Percentiles rank a stretch among this genome's conserved stretches.
phyloP scores from a whole-genome alignment of 345 rosid genomes.

The Lepidium didymum region DNA sequence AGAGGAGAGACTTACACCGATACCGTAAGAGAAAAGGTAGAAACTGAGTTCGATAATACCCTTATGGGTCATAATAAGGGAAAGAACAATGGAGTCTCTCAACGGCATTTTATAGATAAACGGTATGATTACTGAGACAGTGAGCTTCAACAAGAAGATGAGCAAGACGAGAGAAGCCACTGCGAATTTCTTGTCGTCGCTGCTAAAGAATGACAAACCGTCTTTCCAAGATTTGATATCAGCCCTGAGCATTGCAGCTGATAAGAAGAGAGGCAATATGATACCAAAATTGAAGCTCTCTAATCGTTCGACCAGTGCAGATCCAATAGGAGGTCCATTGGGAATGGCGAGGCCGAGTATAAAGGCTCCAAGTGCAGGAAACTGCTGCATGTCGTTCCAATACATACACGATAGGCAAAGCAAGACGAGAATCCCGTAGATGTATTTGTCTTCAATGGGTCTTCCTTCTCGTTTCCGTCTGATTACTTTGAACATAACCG shows the following conservation, averaged over 20 bases:
- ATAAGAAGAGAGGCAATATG: constrained; percentile 24
- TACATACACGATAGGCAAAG: constrained; percentile 10
- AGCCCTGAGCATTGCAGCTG: constrained; percentile 8
- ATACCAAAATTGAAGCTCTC: constrained; percentile 30
- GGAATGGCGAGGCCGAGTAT: constrained; percentile 39
- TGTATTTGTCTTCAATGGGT: constrained; percentile 27
- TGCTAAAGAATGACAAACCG: neutral
- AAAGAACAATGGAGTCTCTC: constrained; percentile 15
- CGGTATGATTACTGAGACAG: constrained; percentile 2
- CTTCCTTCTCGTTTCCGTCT: constrained; percentile 27
- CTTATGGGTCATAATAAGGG: constrained; percentile 28
- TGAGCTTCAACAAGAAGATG: constrained; percentile 21
- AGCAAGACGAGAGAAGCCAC: constrained; percentile 17
- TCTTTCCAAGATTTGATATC: neutral
- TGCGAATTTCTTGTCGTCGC: neutral
- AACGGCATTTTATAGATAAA: constrained; percentile 24
- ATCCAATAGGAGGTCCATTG: constrained; percentile 48
- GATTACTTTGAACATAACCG: constrained; percentile 11
- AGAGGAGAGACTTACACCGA: neutral
- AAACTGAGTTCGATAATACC: constrained; percentile 26
- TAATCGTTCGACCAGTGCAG: constrained; percentile 31
- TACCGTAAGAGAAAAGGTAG: constrained; percentile 5
- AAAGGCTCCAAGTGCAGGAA: constrained; percentile 34
- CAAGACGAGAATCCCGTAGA: constrained; percentile 20
- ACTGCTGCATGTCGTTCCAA: neutral